phyloP scores from a whole-genome alignment of 257 asterid genomes.

The Solanum etuberosum region DNA sequence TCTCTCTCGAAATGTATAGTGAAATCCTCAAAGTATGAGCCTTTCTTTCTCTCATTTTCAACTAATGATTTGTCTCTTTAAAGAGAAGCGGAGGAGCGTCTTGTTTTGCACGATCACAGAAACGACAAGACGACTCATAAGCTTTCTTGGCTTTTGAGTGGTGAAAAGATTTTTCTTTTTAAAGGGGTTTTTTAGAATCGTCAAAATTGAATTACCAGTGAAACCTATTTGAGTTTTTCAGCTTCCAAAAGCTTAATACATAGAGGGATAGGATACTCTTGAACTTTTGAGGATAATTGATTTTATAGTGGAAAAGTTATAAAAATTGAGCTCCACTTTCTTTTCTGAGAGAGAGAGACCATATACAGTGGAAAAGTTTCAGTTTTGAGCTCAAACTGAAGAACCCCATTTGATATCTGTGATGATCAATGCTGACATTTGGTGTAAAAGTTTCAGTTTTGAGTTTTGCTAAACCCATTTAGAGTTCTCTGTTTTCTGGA shows the following conservation, averaged over 20 bases:
- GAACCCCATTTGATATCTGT: neutral
- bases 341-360: neutral
- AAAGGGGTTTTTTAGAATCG: neutral
- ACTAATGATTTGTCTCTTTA: neutral
- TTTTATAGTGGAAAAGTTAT: neutral
- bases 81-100: neutral
- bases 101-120: neutral
- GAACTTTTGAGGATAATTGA: neutral
- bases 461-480: neutral
- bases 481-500: neutral
- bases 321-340: neutral
- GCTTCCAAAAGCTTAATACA: neutral
- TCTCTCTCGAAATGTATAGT: slow-evolving; percentile 34
- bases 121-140: neutral
- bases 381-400: neutral
- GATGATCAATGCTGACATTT: neutral
- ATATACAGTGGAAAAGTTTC: neutral
- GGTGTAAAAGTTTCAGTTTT: neutral
- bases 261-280: neutral
- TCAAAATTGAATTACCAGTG: neutral
- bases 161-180: neutral
- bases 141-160: neutral
- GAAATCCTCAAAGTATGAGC: slow-evolving; percentile 2
- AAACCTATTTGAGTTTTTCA: neutral
- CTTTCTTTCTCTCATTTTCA: neutral